Conservation (phyloP, 2,329 filamentous ascomycete species). For the Epichloe sibirici region DNA sequence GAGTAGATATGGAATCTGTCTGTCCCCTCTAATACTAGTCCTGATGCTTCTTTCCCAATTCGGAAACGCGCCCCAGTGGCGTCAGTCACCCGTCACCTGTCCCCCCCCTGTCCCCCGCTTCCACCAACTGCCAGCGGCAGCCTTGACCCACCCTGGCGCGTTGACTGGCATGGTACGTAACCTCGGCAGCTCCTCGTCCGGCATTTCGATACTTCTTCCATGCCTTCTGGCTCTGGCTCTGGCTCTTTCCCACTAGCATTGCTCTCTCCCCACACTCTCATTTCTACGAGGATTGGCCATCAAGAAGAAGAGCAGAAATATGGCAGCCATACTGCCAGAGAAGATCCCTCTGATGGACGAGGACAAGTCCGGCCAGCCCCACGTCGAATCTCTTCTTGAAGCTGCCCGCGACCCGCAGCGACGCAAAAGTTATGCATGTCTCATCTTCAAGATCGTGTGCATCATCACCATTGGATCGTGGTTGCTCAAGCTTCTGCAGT, state of each 20-base stretch:
- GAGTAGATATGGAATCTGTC: too few relatives aligned
- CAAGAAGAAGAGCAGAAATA: neutral
- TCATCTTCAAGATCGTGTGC: constrained; percentile 1
- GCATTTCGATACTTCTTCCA: too few relatives aligned
- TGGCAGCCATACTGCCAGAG: neutral
- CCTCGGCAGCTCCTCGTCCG: neutral
- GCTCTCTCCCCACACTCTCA: neutral
- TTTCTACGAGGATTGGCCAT: neutral
- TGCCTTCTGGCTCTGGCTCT: too few relatives aligned
- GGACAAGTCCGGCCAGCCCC: neutral
- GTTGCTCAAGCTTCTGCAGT: neutral
- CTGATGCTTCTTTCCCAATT: too few relatives aligned
- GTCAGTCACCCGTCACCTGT: too few relatives aligned
- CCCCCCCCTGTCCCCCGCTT: too few relatives aligned
- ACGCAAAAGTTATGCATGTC: neutral
- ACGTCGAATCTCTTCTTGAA: neutral
- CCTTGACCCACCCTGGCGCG: neutral
- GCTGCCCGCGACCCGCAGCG: neutral
- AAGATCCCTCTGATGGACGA: neutral
- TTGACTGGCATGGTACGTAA: neutral
- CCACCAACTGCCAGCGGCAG: too few relatives aligned
- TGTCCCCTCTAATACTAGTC: too few relatives aligned
- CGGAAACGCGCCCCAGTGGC: too few relatives aligned
- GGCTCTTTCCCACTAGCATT: neutral
- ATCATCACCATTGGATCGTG: constrained; percentile 1